Conservation (phyloP, 2,329 filamentous ascomycete species). For the Trichoderma harzianum region DNA sequence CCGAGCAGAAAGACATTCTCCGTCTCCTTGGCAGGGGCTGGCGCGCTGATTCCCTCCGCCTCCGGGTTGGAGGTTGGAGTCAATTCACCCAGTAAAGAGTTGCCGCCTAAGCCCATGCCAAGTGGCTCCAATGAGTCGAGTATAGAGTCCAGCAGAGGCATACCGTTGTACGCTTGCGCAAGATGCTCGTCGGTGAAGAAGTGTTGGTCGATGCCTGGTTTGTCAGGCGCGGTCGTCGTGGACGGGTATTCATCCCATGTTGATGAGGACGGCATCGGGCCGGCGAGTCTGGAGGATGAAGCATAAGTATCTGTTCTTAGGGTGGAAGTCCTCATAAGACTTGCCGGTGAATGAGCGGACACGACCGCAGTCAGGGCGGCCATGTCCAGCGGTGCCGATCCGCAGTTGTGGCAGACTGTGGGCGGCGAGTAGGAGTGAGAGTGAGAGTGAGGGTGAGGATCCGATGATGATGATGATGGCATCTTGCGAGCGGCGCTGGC, state of each 20-base stretch:
- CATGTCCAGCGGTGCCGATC: background rate
- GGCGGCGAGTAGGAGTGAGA: background rate
- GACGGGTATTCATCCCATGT: background rate
- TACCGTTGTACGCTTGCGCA: background rate
- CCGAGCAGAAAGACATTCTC: background rate
- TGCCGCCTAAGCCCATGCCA: background rate
- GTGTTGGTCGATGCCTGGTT: background rate
- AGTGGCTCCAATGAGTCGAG: background rate
- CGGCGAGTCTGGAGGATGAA: conserved; percentile 4
- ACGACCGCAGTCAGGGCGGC: background rate
- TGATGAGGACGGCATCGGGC: conserved; percentile 1
- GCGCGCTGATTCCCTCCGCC: background rate
- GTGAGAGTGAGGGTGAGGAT: no score
- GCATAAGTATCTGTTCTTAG: conserved; percentile 12
- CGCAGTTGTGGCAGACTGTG: background rate
- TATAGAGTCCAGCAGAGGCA: background rate
- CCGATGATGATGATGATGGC: background rate
- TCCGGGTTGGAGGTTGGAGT: background rate
- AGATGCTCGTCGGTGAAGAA: background rate
- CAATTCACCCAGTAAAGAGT: background rate
- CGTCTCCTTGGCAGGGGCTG: background rate
- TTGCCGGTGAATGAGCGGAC: conserved; percentile 8
- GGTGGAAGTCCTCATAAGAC: conserved; percentile 1
- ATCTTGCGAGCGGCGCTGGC: background rate
- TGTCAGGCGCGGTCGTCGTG: background rate